These are phyloP conservation scores for Sextonia rubra DNA, from an alignment of 164 flowering plant species.

Conservation along the genomic window DNA sequence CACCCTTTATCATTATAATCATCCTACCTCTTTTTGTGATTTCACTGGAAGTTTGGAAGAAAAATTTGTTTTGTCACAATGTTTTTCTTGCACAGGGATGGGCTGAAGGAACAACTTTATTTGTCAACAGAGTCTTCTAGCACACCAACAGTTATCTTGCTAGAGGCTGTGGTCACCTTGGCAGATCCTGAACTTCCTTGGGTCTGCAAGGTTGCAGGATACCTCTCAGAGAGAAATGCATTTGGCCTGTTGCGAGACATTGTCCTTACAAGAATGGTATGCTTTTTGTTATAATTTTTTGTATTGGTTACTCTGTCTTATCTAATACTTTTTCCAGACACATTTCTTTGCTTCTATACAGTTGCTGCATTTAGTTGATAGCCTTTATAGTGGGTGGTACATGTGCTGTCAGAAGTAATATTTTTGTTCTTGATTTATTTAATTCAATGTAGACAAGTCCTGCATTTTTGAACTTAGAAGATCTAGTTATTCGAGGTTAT, in stretches of 20 bases:
- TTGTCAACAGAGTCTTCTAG: conserved; percentile 33
- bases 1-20: too few species aligned
- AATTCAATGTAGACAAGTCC: too few species aligned
- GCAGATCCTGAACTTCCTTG: conserved; percentile 72
- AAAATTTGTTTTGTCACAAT: neutral
- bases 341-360: neutral
- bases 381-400: neutral
- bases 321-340: neutral
- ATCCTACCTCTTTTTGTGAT: too few species aligned
- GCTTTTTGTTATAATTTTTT: neutral
- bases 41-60: neutral
- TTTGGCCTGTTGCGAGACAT: conserved; percentile 61
- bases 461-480: too few species aligned
- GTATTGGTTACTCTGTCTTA: neutral
- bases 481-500: too few species aligned
- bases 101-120: conserved; percentile 59
- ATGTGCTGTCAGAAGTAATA: too few species aligned
- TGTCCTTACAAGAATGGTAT: conserved; percentile 54
- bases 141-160: conserved; percentile 38
- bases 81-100: conserved; percentile 37
- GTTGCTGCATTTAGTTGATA: neutral
- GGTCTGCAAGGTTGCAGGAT: conserved; percentile 56
- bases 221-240: conserved; percentile 49
- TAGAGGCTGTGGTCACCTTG: conserved; percentile 55
- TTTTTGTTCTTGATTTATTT: neutral